These are phyloP conservation scores for Xylariaceae sp. DNA, from an alignment of 2,329 filamentous ascomycete genomes.

Conservation along the genomic window DNA sequence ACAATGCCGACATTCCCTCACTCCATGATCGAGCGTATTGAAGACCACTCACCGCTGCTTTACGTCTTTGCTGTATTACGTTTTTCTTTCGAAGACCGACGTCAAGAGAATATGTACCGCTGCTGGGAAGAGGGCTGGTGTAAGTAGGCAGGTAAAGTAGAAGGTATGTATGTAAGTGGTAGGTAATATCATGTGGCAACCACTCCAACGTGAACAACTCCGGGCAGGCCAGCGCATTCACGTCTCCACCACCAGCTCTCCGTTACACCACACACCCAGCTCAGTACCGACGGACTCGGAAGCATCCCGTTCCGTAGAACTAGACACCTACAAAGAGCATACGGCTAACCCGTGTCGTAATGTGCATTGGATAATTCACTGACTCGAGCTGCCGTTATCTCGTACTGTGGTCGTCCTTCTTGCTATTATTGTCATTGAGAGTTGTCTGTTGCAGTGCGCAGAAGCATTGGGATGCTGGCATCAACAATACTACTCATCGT, in stretches of 20 bases:
- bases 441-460: no score
- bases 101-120: background rate
- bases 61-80: background rate
- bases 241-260: background rate
- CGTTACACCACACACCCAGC: background rate
- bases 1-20: background rate
- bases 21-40: background rate
- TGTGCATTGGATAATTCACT: background rate
- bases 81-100: background rate
- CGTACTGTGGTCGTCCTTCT: no score
- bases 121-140: background rate
- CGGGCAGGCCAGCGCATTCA: background rate
- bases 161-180: no score
- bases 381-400: background rate
- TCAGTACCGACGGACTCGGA: background rate
- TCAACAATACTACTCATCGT: background rate
- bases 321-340: background rate
- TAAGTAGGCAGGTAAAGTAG: background rate
- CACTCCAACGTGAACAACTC: background rate
- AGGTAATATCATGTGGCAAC: background rate
- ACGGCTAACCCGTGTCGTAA: background rate
- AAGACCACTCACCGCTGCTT: background rate
- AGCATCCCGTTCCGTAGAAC: background rate
- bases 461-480: background rate
- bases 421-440: no score